Evolutionary conservation across 225 moss, liverwort and hornwort species (phyloP).

Genomic region (Bryum argenteum): DNA sequence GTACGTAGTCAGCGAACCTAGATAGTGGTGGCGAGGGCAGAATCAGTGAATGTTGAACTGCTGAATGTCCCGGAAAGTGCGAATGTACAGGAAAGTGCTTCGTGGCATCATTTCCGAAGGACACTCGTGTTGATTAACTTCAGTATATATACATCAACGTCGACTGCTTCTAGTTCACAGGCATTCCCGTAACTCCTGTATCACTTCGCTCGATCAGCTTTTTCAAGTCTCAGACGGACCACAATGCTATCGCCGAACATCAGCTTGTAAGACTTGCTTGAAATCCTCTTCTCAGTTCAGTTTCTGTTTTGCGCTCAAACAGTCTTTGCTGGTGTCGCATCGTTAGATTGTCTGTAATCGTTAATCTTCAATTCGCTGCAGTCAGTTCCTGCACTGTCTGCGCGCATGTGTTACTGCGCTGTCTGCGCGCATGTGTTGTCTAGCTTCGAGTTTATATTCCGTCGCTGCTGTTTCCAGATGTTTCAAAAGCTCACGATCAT

Average conservation of each 20-base stretch:
- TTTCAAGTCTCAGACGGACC: not conserved
- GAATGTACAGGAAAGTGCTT: too few relatives aligned
- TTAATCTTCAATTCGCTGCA: not conserved
- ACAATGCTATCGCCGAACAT: not conserved
- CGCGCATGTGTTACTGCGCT: not conserved
- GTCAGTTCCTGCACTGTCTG: not conserved
- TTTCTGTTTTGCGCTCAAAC: too few relatives aligned
- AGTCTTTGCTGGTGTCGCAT: too few relatives aligned
- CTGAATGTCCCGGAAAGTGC: too few relatives aligned
- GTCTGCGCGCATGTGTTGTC: not conserved
- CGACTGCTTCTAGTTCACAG: not conserved
- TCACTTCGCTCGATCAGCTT: not conserved
- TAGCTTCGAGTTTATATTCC: not conserved
- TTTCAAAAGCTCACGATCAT: not conserved
- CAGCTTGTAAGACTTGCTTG: conserved; percentile 16
- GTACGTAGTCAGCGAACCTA: too few relatives aligned
- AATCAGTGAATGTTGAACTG: too few relatives aligned
- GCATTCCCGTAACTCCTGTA: not conserved
- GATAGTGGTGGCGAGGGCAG: too few relatives aligned
- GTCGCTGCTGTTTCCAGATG: not conserved
- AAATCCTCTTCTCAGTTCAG: too few relatives aligned
- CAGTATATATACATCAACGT: not conserved
- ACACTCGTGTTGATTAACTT: too few relatives aligned
- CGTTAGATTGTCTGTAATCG: too few relatives aligned
- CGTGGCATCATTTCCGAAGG: too few relatives aligned